Evolutionary conservation across 2,329 filamentous ascomycete genomes (phyloP), one percentile per base, ranked within the genome.

Genomic region (Fusarium tanahbumbuense): DNA sequence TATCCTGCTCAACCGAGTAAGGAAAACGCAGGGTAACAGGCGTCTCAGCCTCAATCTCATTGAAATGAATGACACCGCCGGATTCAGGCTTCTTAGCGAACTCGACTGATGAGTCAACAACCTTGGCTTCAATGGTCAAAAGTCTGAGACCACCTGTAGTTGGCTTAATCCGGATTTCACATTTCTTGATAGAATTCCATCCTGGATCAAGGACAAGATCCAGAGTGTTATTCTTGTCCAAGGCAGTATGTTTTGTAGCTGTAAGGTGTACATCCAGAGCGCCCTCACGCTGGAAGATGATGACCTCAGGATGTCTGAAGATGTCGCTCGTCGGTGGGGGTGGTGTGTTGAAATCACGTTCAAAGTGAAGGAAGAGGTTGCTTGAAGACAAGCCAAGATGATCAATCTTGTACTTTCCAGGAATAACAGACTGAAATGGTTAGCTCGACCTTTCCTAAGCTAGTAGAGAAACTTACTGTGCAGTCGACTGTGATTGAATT

Each of bases 1-100:
- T 85, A 45, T 93, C 89, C 61, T 92, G 90, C 77, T 98, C 94
- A 13, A 95, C 85, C 2, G 92, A 94, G 74, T 97, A 99, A 0
- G 94, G 95, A 48, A 94, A 87, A 9, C 85, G 84, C 23, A 98
- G 83, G 23, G 83, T 88, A 22, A 91, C 79, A 0, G 76, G 80
- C 0, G 83, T 82, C 5, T 84, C 74, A 0, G 83, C 70, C 0
- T 78, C 70, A 46, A 93, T 78, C 1, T 81, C 67, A 1, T 81
- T 81, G 55, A 91, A 85, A 42, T 76, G 77, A 58, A 91, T 85
- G 7, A 86, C 70, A 0, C 88, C 87, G 6, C 88, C 87, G 5
- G 84, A 81, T 59, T 89, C 87, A 1, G 85, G 81, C 5, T 83
- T 83, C 59, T 83, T 86, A 4, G 82, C 79, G 56, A 86, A 83